Percentiles rank a stretch among this genome's conserved stretches.
These are phyloP conservation scores for Dacryopinax spathularia DNA, from an alignment of 768 basidiomycete genomes.

Conservation along the genomic window DNA sequence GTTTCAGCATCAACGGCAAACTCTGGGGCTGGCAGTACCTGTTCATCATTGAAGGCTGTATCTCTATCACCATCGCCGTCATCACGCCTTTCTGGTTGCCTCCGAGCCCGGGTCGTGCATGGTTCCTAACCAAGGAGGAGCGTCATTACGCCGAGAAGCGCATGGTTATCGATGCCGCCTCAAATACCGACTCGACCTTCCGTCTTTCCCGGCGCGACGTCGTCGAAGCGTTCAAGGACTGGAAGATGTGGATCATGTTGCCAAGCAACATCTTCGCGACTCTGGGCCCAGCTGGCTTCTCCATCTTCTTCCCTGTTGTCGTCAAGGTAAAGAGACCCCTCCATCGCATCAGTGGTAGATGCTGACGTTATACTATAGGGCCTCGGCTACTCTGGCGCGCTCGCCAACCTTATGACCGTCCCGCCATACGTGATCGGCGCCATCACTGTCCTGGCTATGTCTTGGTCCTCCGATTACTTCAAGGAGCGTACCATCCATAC, in stretches of 20 bases:
- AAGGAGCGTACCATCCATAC: conserved; percentile 22
- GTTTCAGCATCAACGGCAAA: neutral
- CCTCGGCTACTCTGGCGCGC: neutral
- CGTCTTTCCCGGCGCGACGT: neutral
- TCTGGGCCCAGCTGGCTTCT: neutral
- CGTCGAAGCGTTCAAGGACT: neutral
- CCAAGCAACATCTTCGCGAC: conserved; percentile 3
- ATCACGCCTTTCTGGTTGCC: neutral
- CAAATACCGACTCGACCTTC: neutral
- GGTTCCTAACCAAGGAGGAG: neutral
- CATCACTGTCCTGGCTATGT: conserved; percentile 18
- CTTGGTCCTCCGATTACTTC: conserved; percentile 20
- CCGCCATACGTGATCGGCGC: conserved; percentile 14
- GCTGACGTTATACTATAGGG: neutral
- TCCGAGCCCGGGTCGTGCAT: neutral
- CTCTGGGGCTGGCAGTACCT: conserved; percentile 2
- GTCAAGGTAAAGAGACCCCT: too few relatives aligned
- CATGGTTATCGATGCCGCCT: neutral
- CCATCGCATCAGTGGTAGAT: too few relatives aligned
- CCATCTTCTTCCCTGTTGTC: conserved; percentile 1
- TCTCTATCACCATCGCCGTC: neutral
- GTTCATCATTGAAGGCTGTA: neutral
- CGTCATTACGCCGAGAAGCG: neutral
- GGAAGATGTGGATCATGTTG: conserved; percentile 3
- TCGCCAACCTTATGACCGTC: conserved; percentile 8